Evolutionary conservation across 805 yeast species (phyloP), one percentile per base, ranked within the genome.

Genomic region (Wickerhamiella slavikovae): DNA sequence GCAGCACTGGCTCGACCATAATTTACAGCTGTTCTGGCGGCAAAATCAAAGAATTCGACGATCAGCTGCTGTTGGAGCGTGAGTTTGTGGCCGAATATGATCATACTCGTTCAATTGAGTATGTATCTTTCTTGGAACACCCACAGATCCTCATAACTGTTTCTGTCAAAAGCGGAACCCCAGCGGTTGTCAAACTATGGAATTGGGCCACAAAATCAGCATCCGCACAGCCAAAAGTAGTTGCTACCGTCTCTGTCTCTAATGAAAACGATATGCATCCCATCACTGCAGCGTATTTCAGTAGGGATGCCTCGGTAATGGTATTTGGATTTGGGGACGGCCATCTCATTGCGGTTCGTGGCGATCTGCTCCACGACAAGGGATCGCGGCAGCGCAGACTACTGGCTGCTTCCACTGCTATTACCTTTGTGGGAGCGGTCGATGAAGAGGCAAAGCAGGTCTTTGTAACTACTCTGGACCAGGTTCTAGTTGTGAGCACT

Each of bases 301-400:
- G 70, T 11, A 39, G 49, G 1, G 70, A 65, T 35, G 64, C 72
- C 35, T 61, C 78, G 3, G 65, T 77, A 20, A 48, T 75, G 4
- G 83, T 76, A 0, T 53, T 78, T 27, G 93, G 93, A 0, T 78
- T 69, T 41, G 73, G 83, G 10, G 74, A 82, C 48, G 98, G 98
- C 2, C 61, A 69, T 14, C 80, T 83, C 2, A 56, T 83, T 2
- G 54, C 83, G 5, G 66, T 83, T 0, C 55, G 96, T 37, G 98
- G 98, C 6, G 96, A 89, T 48, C 49, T 89, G 19, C 39, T 79
- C 5, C 68, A 82, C 40, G 98, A 89, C 45, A 57, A 93, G 34
- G 96, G 96, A 0, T 70, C 93, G 7, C 66, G 89, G 38, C 96
- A 85, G 43, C 57, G 95, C 17, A 48, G 74, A 0, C 70, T 83